Conservation (phyloP, 176 grass and related monocot species). For the Phoenix roebelenii region DNA sequence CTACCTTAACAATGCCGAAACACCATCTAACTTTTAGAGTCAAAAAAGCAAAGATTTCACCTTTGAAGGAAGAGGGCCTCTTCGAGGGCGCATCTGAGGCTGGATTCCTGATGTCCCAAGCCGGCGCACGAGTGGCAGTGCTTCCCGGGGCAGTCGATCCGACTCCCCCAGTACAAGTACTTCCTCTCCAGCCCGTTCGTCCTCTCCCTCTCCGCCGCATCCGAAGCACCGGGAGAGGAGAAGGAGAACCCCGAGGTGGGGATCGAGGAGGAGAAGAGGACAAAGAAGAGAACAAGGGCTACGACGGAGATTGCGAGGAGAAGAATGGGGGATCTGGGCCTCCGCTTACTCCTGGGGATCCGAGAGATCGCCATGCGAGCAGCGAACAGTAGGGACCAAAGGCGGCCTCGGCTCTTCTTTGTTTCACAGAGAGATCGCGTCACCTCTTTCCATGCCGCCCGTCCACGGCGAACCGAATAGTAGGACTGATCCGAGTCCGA, state of each 20-base stretch:
- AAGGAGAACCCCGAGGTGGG: constrained; percentile 18
- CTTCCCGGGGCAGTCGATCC: constrained; percentile 84
- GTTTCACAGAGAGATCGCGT: no score
- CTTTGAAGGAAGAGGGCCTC: constrained; percentile 84
- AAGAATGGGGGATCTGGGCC: constrained; percentile 3
- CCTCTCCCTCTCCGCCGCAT: not conserved
- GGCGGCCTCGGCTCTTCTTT: not conserved
- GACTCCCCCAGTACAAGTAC: constrained; percentile 71
- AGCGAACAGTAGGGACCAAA: not conserved
- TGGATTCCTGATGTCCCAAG: constrained; percentile 81
- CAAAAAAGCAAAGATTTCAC: constrained; percentile 10
- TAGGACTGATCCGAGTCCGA: no score
- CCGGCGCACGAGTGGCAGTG: constrained; percentile 78
- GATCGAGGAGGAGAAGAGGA: not conserved
- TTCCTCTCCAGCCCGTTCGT: constrained; percentile 15
- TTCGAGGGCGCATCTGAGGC: constrained; percentile 92
- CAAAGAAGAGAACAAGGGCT: constrained; percentile 5
- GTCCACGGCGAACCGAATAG: no score
- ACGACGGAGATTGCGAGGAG: not conserved
- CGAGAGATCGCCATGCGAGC: constrained; percentile 9
- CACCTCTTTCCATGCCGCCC: no score
- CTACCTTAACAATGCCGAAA: no score
- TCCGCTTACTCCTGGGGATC: not conserved
- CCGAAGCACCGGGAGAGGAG: constrained; percentile 16
- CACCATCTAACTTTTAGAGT: no score